Evolutionary conservation across 140 eudicot genomes (phyloP), one percentile per base, ranked within the genome.

Genomic region (Senecio squalidus): DNA sequence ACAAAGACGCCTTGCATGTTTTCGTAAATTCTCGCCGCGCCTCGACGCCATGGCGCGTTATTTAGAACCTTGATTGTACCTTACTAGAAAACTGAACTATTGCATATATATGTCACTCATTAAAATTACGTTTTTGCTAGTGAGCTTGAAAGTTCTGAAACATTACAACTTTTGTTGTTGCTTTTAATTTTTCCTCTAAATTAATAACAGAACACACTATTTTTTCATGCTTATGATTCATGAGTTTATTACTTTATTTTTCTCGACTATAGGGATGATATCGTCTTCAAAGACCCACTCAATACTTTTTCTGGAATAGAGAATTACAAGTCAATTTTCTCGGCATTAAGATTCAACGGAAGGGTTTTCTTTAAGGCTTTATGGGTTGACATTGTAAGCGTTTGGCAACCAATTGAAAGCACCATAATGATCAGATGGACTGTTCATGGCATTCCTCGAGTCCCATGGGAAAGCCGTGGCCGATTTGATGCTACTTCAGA

Each of bases 401-500:
- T 89, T 26, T 89, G 95, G 93, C 97, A 89, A 64, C 97, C 97
- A 22, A 75, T 66, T 20, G 97, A 89, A 52, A 80, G 62, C 75
- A 71, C 76, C 47, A 80, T 89, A 57, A 76, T 85, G 74, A 75
- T 89, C 11, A 84, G 97, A 3, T 85, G 95, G 95, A 85, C 84
- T 18, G 80, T 80, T 31, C 95, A 82, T 36, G 97, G 95, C 58
- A 76, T 89, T 46, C 93, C 84, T n/a, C 76, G 93, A 14, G 78
- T 89, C 34, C 97, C 93, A 7, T 89, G 93, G 95, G 95, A 89
- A 66, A 79, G 82, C 65, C 88, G 78, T 30, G 81, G 93, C 24
- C 74, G 97, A 33, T 89, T 85, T 61, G 97, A 89, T 75, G 97
- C 76, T 27, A 82, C 82, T 66, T 89, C 97, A 9, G 95, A 89